Evolutionary conservation across 352 stramenopile genomes (phyloP), one percentile per base, ranked within the genome.

Genomic region (Phytophthora parvispora): DNA sequence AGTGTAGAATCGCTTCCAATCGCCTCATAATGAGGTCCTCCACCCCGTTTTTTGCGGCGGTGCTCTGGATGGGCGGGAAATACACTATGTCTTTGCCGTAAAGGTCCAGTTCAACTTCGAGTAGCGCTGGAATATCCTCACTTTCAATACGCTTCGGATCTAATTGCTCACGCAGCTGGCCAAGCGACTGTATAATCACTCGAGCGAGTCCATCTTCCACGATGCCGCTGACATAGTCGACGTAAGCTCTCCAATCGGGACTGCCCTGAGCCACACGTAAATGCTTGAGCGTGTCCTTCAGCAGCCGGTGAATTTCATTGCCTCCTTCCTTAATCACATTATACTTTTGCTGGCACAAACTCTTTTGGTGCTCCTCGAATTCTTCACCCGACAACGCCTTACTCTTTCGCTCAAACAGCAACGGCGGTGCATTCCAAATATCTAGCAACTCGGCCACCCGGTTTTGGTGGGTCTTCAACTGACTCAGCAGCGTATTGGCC

Each of bases 41-140:
- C 4, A 96, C 56, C 1, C 87, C 87, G 13, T 63, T 85, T 49
- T 89, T 89, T 15, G 75, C 36, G 24, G 64, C 40, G 24, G 74
- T 86, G 20, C 63, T 67, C 38, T 83, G 67, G 4, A 96, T 90
- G 3, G 81, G 67, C 4, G 91, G 92, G n/a, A 88, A 88, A 50
- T 91, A 97, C 8, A 96, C 81, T 16, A 97, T 83, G 15, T 93
- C 83, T 52, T 93, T 92, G 13, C 92, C 89, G 29, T 93, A 90
- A 40, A 98, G 61, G 74, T 98, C 90, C n/a, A 98, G 67, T 36
- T 98, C 92, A 15, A 98, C 87, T 74, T 98, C 92, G 6, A 98
- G 31, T 18, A 98, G 79, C 3, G 94, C 91, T 0, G 91, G 89
- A 10, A 97, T 69, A 38, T 97, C 87, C 36, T 97, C 84, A 16